Evolutionary conservation across 192 early-diverging fungal species (phyloP).

Genomic region (Coemansia sp.): DNA sequence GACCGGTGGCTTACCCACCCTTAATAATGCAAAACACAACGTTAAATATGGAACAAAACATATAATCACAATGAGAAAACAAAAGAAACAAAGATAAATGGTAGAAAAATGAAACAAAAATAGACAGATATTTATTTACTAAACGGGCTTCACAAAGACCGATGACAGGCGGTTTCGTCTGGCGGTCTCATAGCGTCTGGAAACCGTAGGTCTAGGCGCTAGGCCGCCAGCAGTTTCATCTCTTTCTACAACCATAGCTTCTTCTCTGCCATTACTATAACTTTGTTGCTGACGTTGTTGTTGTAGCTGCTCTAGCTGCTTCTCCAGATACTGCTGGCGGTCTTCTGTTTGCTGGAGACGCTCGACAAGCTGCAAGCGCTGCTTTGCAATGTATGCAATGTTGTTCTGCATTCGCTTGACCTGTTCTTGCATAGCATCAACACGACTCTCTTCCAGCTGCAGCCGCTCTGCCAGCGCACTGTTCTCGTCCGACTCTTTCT

Average conservation of each 20-base stretch:
- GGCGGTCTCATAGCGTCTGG: conserved; percentile 28
- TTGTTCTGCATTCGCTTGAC: conserved; percentile 23
- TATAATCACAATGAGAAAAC: neutral
- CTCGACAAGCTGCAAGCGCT: conserved; percentile 33
- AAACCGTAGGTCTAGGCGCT: conserved; percentile 8
- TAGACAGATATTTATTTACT: conserved; percentile 1
- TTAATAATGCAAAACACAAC: neutral
- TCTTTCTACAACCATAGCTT: no score
- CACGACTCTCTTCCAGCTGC: conserved; percentile 19
- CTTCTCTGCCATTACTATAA: neutral
- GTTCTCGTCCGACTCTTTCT: conserved; percentile 21
- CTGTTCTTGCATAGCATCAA: conserved; percentile 18
- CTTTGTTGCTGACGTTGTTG: conserved; percentile 12
- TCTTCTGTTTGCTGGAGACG: conserved; percentile 25
- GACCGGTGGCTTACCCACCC: no score
- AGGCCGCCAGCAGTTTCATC: neutral
- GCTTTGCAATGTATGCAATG: conserved; percentile 37
- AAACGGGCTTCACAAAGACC: conserved; percentile 21
- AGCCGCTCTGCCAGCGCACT: conserved; percentile 14
- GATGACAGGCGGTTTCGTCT: conserved; percentile 33
- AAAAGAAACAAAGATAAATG: neutral
- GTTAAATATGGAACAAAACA: neutral
- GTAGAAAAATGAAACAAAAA: conserved; percentile 9
- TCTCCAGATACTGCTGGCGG: conserved; percentile 12
- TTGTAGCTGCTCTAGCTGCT: conserved; percentile 5